Percentiles rank a stretch among this genome's conserved stretches.
These are phyloP conservation scores for Coprinellus aureogranulatus DNA, from an alignment of 768 basidiomycete genomes.

Conservation along the genomic window DNA sequence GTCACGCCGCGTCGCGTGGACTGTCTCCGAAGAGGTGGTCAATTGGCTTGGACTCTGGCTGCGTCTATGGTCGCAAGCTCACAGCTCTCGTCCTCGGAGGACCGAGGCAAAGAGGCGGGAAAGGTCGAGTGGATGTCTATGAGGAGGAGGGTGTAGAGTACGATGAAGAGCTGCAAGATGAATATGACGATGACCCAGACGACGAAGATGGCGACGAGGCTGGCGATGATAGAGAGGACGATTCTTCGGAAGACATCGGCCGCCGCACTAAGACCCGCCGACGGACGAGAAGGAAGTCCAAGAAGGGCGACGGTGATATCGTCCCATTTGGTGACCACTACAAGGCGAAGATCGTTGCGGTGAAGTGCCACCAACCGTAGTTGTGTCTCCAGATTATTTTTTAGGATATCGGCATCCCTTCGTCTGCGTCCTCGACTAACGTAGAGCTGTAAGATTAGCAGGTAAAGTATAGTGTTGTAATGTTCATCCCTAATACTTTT, in stretches of 20 bases:
- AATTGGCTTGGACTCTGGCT: constrained; percentile 84
- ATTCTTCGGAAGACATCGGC: not conserved
- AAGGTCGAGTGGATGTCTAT: constrained; percentile 16
- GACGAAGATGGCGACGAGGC: constrained; percentile 19
- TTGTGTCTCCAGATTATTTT: not conserved
- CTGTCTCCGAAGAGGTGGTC: constrained; percentile 83
- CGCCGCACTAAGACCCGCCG: not conserved
- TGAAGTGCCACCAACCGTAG: not conserved
- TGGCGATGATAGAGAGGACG: constrained; percentile 9
- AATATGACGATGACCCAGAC: constrained; percentile 20
- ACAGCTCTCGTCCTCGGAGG: constrained; percentile 64
- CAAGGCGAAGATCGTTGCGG: constrained; percentile 29
- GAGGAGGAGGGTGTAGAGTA: constrained; percentile 10
- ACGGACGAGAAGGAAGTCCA: constrained; percentile 7
- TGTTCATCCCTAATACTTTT: not conserved
- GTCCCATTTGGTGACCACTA: constrained; percentile 59
- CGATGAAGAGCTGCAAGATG: constrained; percentile 4
- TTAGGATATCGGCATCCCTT: not conserved
- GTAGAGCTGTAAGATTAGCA: not conserved
- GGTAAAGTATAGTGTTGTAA: not conserved
- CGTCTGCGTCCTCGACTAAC: not conserved
- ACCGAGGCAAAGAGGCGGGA: constrained; percentile 13
- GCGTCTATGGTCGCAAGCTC: constrained; percentile 65
- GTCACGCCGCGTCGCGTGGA: constrained; percentile 77
- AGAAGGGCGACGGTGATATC: constrained; percentile 19